These are phyloP conservation scores for Xylariaceae sp. DNA, from an alignment of 2,329 filamentous ascomycete genomes.

Conservation along the genomic window DNA sequence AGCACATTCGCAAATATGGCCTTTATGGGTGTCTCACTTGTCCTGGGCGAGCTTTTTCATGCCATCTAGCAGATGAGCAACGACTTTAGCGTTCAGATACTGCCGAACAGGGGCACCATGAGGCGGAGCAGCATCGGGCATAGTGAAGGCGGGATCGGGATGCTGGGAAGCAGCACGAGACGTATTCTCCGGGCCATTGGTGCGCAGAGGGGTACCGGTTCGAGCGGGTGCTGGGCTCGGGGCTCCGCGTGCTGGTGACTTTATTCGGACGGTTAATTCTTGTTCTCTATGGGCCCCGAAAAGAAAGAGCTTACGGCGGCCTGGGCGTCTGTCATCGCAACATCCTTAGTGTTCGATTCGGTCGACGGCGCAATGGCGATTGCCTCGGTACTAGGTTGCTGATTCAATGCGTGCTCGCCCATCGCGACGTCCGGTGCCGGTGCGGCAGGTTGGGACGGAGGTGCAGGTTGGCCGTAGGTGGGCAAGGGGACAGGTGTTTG, in stretches of 20 bases:
- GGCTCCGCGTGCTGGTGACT: constrained; percentile 38
- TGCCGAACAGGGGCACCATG: constrained; percentile 68
- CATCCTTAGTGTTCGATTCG: constrained; percentile 31
- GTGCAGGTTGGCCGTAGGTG: constrained; percentile 24
- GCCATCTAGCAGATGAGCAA: constrained; percentile 65
- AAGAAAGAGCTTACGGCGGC: constrained; percentile 33
- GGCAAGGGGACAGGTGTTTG: constrained; percentile 29
- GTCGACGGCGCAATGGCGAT: constrained; percentile 15
- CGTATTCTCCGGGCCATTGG: constrained; percentile 37
- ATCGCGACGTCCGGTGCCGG: neutral
- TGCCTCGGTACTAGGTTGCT: constrained; percentile 10
- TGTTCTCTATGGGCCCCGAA: neutral
- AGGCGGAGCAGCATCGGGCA: constrained; percentile 58
- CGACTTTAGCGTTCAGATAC: constrained; percentile 71
- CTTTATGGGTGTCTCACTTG: constrained; percentile 49
- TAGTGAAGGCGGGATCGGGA: constrained; percentile 50
- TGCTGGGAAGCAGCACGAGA: constrained; percentile 58
- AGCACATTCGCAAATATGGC: neutral
- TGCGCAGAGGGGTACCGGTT: constrained; percentile 48
- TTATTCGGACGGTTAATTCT: constrained; percentile 14
- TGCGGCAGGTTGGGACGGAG: constrained; percentile 6
- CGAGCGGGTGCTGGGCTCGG: constrained; percentile 42
- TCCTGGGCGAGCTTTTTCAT: constrained; percentile 72
- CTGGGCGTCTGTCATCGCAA: constrained; percentile 45
- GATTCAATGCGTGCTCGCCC: neutral